Conservation (phyloP, 2,329 filamentous ascomycete genomes). For the Clonostachys sp. region DNA sequence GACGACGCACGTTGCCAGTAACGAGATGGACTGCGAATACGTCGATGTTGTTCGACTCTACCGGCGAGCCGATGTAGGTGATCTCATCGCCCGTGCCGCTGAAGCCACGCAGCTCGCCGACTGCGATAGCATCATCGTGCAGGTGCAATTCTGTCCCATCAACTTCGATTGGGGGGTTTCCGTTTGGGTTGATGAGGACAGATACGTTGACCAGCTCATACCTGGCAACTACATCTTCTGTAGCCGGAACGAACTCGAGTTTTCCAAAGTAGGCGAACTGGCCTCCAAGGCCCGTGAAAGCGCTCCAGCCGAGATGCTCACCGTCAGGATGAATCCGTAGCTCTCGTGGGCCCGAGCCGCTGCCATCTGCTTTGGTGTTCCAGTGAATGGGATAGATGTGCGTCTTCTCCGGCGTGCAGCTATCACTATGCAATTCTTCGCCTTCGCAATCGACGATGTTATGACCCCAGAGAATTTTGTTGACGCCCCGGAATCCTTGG, state of each 20-base stretch:
- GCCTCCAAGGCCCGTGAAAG: conserved; percentile 17
- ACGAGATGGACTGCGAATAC: conserved; percentile 31
- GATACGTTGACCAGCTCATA: conserved; percentile 35
- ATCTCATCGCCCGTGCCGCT: conserved; percentile 32
- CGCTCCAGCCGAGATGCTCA: conserved; percentile 34
- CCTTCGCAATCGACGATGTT: conserved; percentile 30
- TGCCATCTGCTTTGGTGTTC: conserved; percentile 21
- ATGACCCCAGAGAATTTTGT: conserved; percentile 21
- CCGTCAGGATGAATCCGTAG: conserved; percentile 39
- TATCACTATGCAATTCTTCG: conserved; percentile 20
- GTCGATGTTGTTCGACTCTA: conserved; percentile 38
- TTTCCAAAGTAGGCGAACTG: conserved; percentile 27
- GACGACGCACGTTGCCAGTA: conserved; percentile 31
- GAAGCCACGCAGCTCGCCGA: conserved; percentile 40
- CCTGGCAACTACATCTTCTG: conserved; percentile 18
- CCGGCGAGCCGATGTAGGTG: conserved; percentile 30
- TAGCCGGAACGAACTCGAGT: conserved; percentile 30
- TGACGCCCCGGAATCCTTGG: conserved; percentile 32
- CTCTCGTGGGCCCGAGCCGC: conserved; percentile 28
- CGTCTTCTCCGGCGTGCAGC: conserved; percentile 26
- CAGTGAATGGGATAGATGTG: conserved; percentile 35
- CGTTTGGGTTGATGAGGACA: conserved; percentile 18
- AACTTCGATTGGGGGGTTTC: conserved; percentile 9
- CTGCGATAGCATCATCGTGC: conserved; percentile 20
- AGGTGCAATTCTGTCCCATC: conserved; percentile 18